A percentile compares a stretch with the other conserved stretches of the same genome.
phyloP scores from a whole-genome alignment of 2,329 filamentous ascomycete genomes.

The Biscogniauxia mediterranea region DNA sequence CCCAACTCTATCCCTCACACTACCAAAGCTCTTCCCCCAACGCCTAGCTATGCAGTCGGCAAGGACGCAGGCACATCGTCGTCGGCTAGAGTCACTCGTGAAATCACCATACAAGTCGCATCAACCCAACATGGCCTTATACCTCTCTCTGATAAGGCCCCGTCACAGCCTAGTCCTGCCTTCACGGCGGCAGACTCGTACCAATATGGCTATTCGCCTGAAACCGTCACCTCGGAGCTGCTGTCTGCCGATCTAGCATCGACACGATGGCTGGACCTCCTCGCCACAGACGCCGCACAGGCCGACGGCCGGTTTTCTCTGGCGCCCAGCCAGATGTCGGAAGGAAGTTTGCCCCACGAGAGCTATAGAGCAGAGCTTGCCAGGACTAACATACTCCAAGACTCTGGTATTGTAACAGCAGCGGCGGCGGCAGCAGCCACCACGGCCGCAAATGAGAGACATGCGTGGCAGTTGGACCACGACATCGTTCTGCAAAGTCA shows the following conservation, averaged over 20 bases:
- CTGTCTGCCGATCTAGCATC: constrained; percentile 31
- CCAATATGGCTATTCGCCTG: constrained; percentile 24
- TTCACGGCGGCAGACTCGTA: constrained; percentile 9
- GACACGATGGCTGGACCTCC: constrained; percentile 32
- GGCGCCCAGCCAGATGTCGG: constrained; percentile 19
- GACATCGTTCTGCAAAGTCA: constrained; percentile 25
- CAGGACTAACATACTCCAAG: constrained; percentile 1
- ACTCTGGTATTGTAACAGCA: neutral
- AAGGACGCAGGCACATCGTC: neutral
- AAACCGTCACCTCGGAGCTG: constrained; percentile 28
- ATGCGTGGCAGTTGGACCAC: constrained; percentile 26
- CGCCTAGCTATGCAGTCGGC: neutral
- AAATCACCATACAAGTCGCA: neutral
- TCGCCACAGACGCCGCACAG: constrained; percentile 33
- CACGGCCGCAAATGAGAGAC: constrained; percentile 17
- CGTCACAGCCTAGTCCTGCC: constrained; percentile 1
- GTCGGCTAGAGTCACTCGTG: neutral
- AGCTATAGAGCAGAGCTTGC: neutral
- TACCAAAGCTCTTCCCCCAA: neutral
- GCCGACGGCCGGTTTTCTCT: constrained; percentile 33
- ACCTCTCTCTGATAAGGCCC: constrained; percentile 6
- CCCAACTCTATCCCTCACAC: constrained; percentile 5
- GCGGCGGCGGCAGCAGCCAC: constrained; percentile 3
- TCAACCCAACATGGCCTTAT: constrained; percentile 11
- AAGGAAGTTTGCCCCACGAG: constrained; percentile 5